Conservation (phyloP, 176 grass and related monocot genomes). For the Puccinellia tenuiflora region DNA sequence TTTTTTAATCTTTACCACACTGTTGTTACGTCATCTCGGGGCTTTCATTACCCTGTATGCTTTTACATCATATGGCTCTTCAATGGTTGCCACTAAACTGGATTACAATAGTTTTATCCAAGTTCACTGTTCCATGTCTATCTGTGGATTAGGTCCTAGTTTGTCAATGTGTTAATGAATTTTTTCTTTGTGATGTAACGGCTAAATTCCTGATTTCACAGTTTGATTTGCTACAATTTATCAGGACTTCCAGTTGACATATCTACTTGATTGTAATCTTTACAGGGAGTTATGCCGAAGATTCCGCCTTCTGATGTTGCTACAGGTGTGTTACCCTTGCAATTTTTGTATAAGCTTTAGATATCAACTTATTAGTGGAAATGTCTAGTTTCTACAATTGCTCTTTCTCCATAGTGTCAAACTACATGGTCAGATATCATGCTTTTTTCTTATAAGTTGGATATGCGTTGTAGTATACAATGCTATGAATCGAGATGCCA, state of each 20-base stretch:
- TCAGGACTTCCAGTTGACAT: slow-evolving; percentile 6
- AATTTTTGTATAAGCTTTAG: neutral
- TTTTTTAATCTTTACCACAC: neutral
- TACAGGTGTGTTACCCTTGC: slow-evolving; percentile 23
- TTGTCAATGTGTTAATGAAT: neutral
- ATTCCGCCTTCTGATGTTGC: slow-evolving; percentile 10
- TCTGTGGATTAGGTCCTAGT: neutral
- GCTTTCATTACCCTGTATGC: neutral
- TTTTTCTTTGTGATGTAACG: neutral
- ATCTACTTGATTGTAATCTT: slow-evolving; percentile 25
- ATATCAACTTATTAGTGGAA: neutral
- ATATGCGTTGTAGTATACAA: neutral
- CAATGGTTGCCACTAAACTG: neutral
- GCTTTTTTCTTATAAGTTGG: neutral
- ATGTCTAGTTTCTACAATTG: slow-evolving; percentile 1
- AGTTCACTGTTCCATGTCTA: neutral
- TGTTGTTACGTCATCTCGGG: neutral
- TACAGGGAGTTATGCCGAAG: slow-evolving; percentile 32
- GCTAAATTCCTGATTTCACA: neutral
- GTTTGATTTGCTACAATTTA: slow-evolving; percentile 2
- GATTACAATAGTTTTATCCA: neutral
- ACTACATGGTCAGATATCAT: neutral
- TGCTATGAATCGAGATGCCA: neutral
- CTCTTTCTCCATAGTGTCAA: neutral
- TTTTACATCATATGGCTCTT: neutral